These are phyloP conservation scores for Didymella pinodella DNA, from an alignment of 2,329 filamentous ascomycete species.

Conservation along the genomic window DNA sequence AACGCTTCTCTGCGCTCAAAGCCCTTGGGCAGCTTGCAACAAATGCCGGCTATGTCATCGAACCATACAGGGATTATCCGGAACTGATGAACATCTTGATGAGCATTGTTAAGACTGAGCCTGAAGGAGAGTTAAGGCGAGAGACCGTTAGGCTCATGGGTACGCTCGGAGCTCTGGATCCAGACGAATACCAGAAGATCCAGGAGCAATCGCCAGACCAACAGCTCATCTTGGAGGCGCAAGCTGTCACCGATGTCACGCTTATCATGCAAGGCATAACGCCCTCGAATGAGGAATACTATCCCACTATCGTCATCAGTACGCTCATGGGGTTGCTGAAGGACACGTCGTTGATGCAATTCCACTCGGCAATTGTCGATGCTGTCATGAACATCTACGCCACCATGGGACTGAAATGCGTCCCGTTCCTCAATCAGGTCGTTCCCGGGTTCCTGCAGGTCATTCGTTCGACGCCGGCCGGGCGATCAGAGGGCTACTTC, in stretches of 20 bases:
- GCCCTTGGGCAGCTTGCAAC: slow-evolving; percentile 92
- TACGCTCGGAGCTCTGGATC: slow-evolving; percentile 91
- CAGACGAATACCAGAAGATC: slow-evolving; percentile 95
- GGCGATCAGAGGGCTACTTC: slow-evolving; percentile 92
- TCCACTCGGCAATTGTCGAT: slow-evolving; percentile 93
- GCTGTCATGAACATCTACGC: slow-evolving; percentile 99
- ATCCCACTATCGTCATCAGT: slow-evolving; percentile 96
- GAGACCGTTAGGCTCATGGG: slow-evolving; percentile 98
- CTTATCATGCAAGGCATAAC: slow-evolving; percentile 98
- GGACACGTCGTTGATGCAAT: slow-evolving; percentile 86
- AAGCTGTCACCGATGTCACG: slow-evolving; percentile 86
- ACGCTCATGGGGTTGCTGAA: slow-evolving; percentile 91
- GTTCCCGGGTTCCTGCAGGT: slow-evolving; percentile 92
- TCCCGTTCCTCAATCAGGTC: slow-evolving; percentile 91
- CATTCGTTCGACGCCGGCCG: slow-evolving; percentile 79
- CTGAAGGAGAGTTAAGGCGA: slow-evolving; percentile 82
- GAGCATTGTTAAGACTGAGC: slow-evolving; percentile 92
- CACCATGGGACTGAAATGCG: slow-evolving; percentile 93
- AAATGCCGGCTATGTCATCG: slow-evolving; percentile 97
- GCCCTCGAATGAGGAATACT: slow-evolving; percentile 97
- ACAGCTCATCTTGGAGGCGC: slow-evolving; percentile 72
- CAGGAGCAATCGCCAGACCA: slow-evolving; percentile 87
- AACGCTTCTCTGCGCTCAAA: slow-evolving; percentile 88
- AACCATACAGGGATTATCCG: slow-evolving; percentile 94
- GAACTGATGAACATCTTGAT: slow-evolving; percentile 91